These are phyloP conservation scores for Hirschfeldia incana DNA, from an alignment of 345 rosid species.

Conservation along the genomic window DNA sequence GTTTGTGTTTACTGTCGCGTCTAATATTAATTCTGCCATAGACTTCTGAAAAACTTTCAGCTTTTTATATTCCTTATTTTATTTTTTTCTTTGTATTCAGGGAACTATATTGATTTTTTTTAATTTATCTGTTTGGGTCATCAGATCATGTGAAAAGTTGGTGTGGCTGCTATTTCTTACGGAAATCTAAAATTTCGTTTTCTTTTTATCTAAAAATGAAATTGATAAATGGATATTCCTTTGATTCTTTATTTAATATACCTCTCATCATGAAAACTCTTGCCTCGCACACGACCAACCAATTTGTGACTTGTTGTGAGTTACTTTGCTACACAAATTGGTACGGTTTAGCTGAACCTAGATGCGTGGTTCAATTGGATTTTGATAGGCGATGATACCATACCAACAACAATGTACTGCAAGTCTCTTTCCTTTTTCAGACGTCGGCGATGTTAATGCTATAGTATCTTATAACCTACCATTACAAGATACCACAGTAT, in stretches of 20 bases:
- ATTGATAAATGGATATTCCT: conserved; percentile 27
- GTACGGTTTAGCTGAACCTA: background rate
- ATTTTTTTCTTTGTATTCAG: conserved; percentile 18
- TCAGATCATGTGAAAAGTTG: conserved; percentile 35
- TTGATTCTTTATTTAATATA: conserved; percentile 35
- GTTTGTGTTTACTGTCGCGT: conserved; percentile 36
- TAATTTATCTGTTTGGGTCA: conserved; percentile 31
- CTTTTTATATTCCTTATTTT: background rate
- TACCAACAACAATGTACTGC: background rate
- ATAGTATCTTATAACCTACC: too few species aligned
- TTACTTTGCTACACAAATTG: background rate
- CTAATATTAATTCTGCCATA: conserved; percentile 14
- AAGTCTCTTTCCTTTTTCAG: background rate
- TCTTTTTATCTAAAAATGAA: conserved; percentile 4
- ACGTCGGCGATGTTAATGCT: background rate
- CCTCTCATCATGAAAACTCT: conserved; percentile 8
- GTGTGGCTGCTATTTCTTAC: conserved; percentile 33
- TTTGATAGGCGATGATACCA: background rate
- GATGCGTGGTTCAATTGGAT: conserved; percentile 18
- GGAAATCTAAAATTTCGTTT: conserved; percentile 11
- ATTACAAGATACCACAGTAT: too few species aligned
- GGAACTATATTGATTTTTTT: conserved; percentile 2
- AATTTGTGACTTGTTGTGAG: conserved; percentile 11
- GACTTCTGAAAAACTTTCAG: conserved; percentile 27
- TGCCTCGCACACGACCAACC: conserved; percentile 13